Evolutionary conservation across 108 stramenopile species (phyloP), one percentile per base, ranked within the genome.

Genomic region (Craspedostauros australis): DNA sequence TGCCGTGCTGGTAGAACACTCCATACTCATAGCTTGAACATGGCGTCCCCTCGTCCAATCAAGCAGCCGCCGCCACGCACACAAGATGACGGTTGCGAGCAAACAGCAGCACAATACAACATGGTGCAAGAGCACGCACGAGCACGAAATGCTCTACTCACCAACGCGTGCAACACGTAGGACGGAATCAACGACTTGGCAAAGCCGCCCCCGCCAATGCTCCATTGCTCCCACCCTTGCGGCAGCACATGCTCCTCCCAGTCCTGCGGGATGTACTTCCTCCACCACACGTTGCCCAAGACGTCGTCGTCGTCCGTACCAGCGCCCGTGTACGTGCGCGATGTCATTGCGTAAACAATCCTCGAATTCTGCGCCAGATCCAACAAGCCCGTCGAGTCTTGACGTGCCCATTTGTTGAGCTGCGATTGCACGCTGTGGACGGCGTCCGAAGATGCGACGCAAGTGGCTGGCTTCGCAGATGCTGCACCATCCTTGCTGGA

Each of bases 231-330:
- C 56, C 75, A 65, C 12, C 77, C 83, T 18, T 56, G 30, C 20
- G 77, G 79, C 8, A 85, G 31, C 1, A 57, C 28, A n/a, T n/a
- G n/a, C n/a, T 68, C 44, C 47, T 85, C 81, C 84, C 80, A 86
- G 51, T 82, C 85, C 43, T 86, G 59, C 22, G 85, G 85, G 49
- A 86, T 66, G 38, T 66, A 83, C 8, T 65, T 64, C 26, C 71
- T 50, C 63, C 79, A 64, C 65, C 57, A 60, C 14, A 57, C 47
- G 33, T 57, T 46, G 16, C 65, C 70, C 30, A 68, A 24, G 19
- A 47, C 14, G 12, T 60, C 42, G 36, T 26, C 3, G 16, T 32
- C 34, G 7, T 8, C 27, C 30, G 60, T 40, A 21, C 11, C 5
- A 2, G 40, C 42, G 4, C 62, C 62, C 14, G 20, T 4, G 36